Base-by-base conservation (phyloP, 1,139 yeast genomes). In the Suhomyces coccinellae region DNA sequence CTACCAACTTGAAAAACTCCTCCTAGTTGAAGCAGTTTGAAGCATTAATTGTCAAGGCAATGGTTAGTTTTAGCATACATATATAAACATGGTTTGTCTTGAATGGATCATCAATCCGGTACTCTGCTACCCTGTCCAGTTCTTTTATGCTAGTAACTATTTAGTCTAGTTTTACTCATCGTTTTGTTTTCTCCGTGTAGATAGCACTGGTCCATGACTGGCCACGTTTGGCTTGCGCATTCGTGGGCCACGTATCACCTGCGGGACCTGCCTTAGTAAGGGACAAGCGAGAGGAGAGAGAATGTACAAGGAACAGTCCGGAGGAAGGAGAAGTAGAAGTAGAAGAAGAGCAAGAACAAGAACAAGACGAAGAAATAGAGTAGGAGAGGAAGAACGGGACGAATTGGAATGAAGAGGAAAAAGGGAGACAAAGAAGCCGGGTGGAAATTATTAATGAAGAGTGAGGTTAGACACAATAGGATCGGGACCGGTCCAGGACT, bases 1-100 rank as follows among this genome's bases (percentile, higher is more conserved):
- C 87, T 58, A 82, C 83, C 65, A 86, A 86, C 78, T 82, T 87
- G 77, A 86, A 86, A 80, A 85, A 83, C 72, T 75, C 82, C 44
- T 48, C 54, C 49, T 56, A 53, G 36, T 34, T 34, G 36, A 34
- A 34, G 29, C 36, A 49, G 41, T 16, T 44, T 32, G 41, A 40
- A 40, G 43, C 39, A 35, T 36, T 38, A 38, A 35, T 36, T 31
- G 30, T 39, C 43, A 43, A 38, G 43, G 33, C 46, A 41, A 38
- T 36, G 37, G 48, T 41, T 41, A 41, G 47, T 44, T 40, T 44
- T 45, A 45, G 48, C 48, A 45, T 45, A 45, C 48, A 45, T 41
- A 41, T 41, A 44, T 44, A 44, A 44, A 44, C 39, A 40, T 41
- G 37, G 32, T 34, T 41, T 41, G 43, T 40, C 44, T 44, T 41